Conservation (phyloP, 2,329 filamentous ascomycete species). For the Apiospora marii region DNA sequence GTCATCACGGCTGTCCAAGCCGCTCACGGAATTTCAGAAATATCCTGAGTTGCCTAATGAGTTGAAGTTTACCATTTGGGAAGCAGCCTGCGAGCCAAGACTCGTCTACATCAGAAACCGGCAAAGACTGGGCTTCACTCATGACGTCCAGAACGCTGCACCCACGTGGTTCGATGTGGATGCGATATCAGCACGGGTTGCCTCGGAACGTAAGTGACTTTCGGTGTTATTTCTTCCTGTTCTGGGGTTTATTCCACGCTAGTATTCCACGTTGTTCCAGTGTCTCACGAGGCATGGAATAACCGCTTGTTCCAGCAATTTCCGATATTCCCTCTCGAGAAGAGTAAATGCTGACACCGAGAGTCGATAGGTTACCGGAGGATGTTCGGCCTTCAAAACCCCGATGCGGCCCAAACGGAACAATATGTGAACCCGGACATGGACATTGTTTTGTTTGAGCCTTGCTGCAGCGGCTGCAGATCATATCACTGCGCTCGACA, state of each 20-base stretch:
- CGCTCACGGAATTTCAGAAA: slow-evolving; percentile 39
- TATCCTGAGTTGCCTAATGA: slow-evolving; percentile 38
- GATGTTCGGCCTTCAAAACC: slow-evolving; percentile 33
- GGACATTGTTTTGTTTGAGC: slow-evolving; percentile 42
- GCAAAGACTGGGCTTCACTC: slow-evolving; percentile 25
- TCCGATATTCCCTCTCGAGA: too few relatives aligned
- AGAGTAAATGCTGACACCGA: too few relatives aligned
- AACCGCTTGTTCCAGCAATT: too few relatives aligned
- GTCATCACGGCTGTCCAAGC: slow-evolving; percentile 39
- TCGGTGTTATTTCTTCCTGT: too few relatives aligned
- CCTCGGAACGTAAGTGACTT: slow-evolving; percentile 24
- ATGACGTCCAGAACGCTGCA: slow-evolving; percentile 35
- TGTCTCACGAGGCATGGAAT: too few relatives aligned
- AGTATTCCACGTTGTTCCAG: too few relatives aligned
- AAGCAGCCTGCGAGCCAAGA: slow-evolving; percentile 38
- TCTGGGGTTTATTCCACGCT: too few relatives aligned
- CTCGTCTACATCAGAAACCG: slow-evolving; percentile 42
- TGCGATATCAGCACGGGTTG: slow-evolving; percentile 33
- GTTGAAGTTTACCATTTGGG: slow-evolving; percentile 42
- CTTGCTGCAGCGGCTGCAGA: slow-evolving; percentile 41
- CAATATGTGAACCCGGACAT: slow-evolving; percentile 36
- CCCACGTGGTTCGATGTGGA: slow-evolving; percentile 40
- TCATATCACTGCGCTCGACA: slow-evolving; percentile 38
- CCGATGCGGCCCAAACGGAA: slow-evolving; percentile 20
- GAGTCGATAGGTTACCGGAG: slow-evolving; percentile 31